Evolutionary conservation across 805 yeast genomes (phyloP), one percentile per base, ranked within the genome.

Genomic region (fission yeast (Schizosaccharomyces pombe)): DNA sequence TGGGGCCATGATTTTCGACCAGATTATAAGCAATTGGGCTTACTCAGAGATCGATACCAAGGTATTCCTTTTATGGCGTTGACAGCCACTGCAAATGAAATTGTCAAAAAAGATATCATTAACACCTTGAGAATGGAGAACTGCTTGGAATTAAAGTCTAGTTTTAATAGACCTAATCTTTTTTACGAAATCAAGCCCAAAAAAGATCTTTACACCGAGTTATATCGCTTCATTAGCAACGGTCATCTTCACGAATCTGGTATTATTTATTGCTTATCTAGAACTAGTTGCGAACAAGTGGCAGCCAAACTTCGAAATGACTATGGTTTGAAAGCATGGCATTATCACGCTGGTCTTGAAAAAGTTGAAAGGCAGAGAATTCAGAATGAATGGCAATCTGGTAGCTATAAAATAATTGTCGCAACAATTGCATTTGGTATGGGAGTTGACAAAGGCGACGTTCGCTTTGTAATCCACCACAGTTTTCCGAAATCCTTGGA

Each of bases 1-100:
- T 91, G 98, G 98, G 98, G 98, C 22, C 98, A 91, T 67, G 98
- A 91, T 66, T 91, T 91, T 65, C 73, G 98, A 54, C 96, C 97
- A 0, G 97, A 91, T 65, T 91, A 91, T 68, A 84, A 86, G 61
- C 82, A 80, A 9, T 71, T 91, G 62, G 76, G 78, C 34, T 74
- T 72, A 59, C 83, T 91, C 65, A 85, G 85, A 62, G 65, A 68
- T 19, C 74, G 76, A 52, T 91, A 75, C 63, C 93, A 94, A 0
- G 74, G 74, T 54, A 77, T 85, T 4, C 98, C 98, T 1, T 71
- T 91, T 57, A 86, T 91, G 85, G 98, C 97, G 0, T 71, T 91
- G 57, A 91, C 98, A 0, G 98, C 97, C 0, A 91, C 98, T 0
- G 98, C 98, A 1, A 91, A 85, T 64, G 85, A 82, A 55, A 82